A percentile compares a stretch with the other conserved stretches of the same genome.
These are phyloP conservation scores for Nicotiana noctiflora DNA, from an alignment of 257 asterid genomes.

Conservation along the genomic window DNA sequence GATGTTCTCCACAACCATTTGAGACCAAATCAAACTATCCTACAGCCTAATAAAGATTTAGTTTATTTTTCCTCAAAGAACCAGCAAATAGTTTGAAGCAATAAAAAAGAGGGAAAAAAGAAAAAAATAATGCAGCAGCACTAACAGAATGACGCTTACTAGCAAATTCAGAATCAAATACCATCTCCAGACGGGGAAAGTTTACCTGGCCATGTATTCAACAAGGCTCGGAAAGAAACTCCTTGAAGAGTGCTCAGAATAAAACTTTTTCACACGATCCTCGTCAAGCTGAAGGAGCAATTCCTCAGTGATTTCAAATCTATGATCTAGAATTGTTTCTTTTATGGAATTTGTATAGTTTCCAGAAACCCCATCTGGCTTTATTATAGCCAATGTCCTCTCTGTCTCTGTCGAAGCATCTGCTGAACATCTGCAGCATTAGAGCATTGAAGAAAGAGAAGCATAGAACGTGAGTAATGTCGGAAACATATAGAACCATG, in stretches of 20 bases:
- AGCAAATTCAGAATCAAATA: background rate
- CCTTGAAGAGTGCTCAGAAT: constrained; percentile 65
- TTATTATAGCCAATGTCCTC: constrained; percentile 72
- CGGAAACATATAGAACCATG: background rate
- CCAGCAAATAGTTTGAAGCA: background rate
- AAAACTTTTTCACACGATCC: constrained; percentile 45
- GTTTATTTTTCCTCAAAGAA: background rate
- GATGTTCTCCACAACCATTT: background rate
- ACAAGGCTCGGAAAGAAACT: constrained; percentile 65
- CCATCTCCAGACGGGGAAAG: background rate
- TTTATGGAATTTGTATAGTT: constrained; percentile 44
- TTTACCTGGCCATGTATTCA: constrained; percentile 68
- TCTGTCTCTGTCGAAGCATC: constrained; percentile 28
- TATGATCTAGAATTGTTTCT: constrained; percentile 48
- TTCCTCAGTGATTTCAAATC: constrained; percentile 53
- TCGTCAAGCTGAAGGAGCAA: constrained; percentile 44
- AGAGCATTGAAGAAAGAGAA: constrained; percentile 14
- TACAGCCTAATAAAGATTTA: background rate
- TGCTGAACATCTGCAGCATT: constrained; percentile 34
- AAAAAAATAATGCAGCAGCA: background rate
- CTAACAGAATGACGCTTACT: background rate
- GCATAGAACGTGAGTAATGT: background rate
- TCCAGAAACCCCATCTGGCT: constrained; percentile 78
- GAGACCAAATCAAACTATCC: background rate
- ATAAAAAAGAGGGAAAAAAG: background rate